These are phyloP conservation scores for Diplocarpon rosae DNA, from an alignment of 2,329 filamentous ascomycete genomes.

Conservation along the genomic window DNA sequence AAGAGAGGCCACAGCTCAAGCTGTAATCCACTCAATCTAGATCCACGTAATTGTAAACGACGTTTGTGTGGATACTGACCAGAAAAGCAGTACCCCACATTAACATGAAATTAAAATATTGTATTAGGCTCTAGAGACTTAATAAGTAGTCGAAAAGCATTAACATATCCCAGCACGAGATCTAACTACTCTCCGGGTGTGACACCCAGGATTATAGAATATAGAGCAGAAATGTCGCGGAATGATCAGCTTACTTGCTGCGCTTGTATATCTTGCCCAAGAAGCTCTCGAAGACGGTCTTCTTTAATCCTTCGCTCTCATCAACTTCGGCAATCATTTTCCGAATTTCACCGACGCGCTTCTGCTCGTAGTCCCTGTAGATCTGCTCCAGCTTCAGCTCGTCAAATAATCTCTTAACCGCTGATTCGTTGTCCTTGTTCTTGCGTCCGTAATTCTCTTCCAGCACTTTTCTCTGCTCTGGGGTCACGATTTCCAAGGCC, in stretches of 20 bases:
- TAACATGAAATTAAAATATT: not conserved
- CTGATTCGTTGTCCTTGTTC: slow-evolving; percentile 69
- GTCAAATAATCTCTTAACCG: slow-evolving; percentile 79
- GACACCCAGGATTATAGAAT: not conserved
- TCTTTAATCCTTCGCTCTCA: slow-evolving; percentile 81
- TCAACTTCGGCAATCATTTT: slow-evolving; percentile 69
- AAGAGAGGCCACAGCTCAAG: no score
- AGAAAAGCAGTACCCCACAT: no score
- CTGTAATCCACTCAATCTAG: no score
- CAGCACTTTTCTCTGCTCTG: slow-evolving; percentile 78
- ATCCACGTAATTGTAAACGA: no score
- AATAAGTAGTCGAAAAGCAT: not conserved
- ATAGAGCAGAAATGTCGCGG: not conserved
- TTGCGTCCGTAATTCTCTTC: slow-evolving; percentile 93
- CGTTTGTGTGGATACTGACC: no score
- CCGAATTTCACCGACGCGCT: slow-evolving; percentile 66
- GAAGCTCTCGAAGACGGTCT: slow-evolving; percentile 80
- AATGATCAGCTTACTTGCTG: slow-evolving; percentile 57
- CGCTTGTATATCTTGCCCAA: slow-evolving; percentile 96
- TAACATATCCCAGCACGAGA: not conserved
- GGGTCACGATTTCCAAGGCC: slow-evolving; percentile 66
- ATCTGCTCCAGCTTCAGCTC: slow-evolving; percentile 74
- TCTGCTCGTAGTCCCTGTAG: slow-evolving; percentile 86
- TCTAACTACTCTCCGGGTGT: not conserved
- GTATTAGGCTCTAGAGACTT: not conserved